Evolutionary conservation across 2,329 filamentous ascomycete species (phyloP).

Genomic region (Mollisia scopiformis): DNA sequence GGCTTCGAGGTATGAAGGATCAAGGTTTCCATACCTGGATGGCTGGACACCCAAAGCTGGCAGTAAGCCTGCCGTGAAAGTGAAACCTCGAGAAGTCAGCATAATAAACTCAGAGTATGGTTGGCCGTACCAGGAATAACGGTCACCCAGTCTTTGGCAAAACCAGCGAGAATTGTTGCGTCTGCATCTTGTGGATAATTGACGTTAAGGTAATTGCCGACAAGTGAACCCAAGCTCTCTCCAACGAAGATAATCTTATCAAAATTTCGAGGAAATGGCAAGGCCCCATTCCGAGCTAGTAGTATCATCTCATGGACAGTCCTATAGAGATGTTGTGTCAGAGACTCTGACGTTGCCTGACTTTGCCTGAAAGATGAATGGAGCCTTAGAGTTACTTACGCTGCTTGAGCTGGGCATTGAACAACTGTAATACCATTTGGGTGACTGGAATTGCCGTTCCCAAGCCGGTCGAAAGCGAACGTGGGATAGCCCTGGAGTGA

Average conservation of each 20-base stretch:
- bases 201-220: conserved; percentile 22
- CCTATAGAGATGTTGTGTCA: background rate
- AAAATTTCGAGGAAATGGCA: conserved; percentile 25
- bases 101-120: background rate
- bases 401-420: conserved; percentile 31
- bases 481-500: conserved; percentile 29
- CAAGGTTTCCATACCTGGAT: conserved; percentile 3
- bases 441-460: conserved; percentile 27
- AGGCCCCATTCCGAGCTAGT: conserved; percentile 4
- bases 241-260: conserved; percentile 28
- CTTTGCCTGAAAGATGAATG: background rate
- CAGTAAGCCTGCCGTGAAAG: conserved; percentile 12
- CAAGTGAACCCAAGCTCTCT: conserved; percentile 25
- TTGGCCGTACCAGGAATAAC: background rate
- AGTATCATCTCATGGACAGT: conserved; percentile 28
- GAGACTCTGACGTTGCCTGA: too few species aligned
- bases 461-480: conserved; percentile 31
- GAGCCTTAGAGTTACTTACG: background rate
- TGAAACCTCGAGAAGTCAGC: conserved; percentile 6
- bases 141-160: conserved; percentile 13
- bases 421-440: conserved; percentile 31
- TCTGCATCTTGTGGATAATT: conserved; percentile 29
- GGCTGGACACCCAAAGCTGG: conserved; percentile 13
- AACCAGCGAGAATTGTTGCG: conserved; percentile 29
- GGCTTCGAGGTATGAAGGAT: conserved; percentile 19